Evolutionary conservation across 768 basidiomycete species (phyloP).

Genomic region (Lactarius indigo): DNA sequence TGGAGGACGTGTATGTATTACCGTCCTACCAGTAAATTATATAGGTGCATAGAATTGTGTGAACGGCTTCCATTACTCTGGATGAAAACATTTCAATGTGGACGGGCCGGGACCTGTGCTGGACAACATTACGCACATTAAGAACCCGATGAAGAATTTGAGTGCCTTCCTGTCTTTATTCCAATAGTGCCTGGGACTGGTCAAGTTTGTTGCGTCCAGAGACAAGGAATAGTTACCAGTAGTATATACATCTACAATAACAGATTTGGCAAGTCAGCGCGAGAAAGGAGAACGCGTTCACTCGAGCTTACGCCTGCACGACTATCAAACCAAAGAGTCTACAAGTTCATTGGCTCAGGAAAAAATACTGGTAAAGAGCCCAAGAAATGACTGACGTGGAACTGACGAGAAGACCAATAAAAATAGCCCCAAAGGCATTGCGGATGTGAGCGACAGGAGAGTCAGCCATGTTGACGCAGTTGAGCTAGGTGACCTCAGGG

Average conservation of each 20-base stretch:
- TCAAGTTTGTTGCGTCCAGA: neutral
- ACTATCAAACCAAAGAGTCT: constrained; percentile 7
- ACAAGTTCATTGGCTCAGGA: neutral
- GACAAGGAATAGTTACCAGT: neutral
- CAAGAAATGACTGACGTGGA: neutral
- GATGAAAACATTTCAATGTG: neutral
- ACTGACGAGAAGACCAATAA: constrained; percentile 6
- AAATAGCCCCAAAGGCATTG: neutral
- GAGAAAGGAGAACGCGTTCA: neutral
- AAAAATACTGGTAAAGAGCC: neutral
- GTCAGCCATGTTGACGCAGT: neutral
- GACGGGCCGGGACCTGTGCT: too few relatives aligned
- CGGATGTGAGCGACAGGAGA: constrained; percentile 3
- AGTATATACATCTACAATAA: constrained; percentile 2
- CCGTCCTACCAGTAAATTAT: constrained; percentile 45
- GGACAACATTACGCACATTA: constrained; percentile 1
- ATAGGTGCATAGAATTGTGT: constrained; percentile 42
- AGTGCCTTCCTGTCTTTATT: neutral
- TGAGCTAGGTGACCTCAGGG: neutral
- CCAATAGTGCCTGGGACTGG: neutral
- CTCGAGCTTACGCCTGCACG: constrained; percentile 3
- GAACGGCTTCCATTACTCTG: constrained; percentile 44
- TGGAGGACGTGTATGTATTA: too few relatives aligned
- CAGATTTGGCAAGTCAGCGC: neutral
- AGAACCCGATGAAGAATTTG: neutral